Evolutionary conservation across 345 rosid species (phyloP).

Genomic region (Linum lewisii): DNA sequence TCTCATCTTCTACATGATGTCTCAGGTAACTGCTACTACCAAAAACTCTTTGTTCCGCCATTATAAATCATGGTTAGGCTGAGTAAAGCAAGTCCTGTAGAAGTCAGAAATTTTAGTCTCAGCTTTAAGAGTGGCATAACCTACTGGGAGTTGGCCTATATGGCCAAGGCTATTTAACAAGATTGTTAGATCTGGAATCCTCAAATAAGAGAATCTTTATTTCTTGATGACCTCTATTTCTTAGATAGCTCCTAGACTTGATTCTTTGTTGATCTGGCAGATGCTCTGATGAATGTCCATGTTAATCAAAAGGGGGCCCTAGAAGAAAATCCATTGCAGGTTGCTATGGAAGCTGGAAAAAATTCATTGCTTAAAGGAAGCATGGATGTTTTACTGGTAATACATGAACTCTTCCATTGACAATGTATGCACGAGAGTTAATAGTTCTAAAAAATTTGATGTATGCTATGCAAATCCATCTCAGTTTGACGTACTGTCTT

Average conservation of each 20-base stretch:
- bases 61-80: not conserved
- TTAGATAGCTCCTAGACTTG: not conserved
- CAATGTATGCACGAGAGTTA: conserved; percentile 7
- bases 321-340: conserved; percentile 48
- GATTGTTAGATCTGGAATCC: not conserved
- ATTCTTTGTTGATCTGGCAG: conserved; percentile 33
- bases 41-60: not conserved
- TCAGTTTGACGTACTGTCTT: not conserved
- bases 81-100: not conserved
- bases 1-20: conserved; percentile 68
- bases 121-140: not conserved
- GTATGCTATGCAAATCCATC: no score
- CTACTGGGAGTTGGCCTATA: not conserved
- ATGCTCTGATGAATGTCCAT: conserved; percentile 41
- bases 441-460: no score
- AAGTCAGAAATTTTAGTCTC: conserved; percentile 1
- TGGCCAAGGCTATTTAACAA: not conserved
- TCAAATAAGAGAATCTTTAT: not conserved
- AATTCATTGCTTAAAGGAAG: conserved; percentile 79
- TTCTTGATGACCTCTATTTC: conserved; percentile 2
- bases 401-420: conserved; percentile 3
- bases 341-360: conserved; percentile 65
- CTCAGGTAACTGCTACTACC: conserved; percentile 43
- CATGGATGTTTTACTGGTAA: conserved; percentile 70
- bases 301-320: conserved; percentile 48